phyloP scores from a whole-genome alignment of 2,329 filamentous ascomycete genomes.

The Lachnellula arida region DNA sequence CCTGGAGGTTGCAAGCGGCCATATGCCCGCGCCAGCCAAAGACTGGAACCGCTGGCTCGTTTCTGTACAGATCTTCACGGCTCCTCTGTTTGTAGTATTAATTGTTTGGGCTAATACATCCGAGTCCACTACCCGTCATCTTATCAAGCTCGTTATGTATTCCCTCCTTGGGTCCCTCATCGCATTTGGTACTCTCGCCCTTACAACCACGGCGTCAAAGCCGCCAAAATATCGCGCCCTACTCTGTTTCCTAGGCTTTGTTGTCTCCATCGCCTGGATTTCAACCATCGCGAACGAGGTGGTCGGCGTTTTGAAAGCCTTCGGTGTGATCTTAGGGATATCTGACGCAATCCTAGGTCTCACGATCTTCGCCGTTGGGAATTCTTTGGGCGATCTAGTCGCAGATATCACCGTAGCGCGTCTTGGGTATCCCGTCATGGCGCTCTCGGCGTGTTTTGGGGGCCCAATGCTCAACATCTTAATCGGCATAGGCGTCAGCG shows the following conservation, averaged over 20 bases:
- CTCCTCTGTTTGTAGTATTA: constrained; percentile 75
- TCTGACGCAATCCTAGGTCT: constrained; percentile 91
- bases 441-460: constrained; percentile 89
- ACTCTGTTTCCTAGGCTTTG: constrained; percentile 84
- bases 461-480: constrained; percentile 97
- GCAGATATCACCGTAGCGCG: constrained; percentile 92
- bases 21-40: constrained; percentile 6
- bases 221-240: constrained; percentile 71
- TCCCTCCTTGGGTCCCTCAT: constrained; percentile 66
- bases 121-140: constrained; percentile 49
- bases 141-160: constrained; percentile 55
- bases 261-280: constrained; percentile 93
- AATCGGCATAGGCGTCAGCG: constrained; percentile 87
- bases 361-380: constrained; percentile 94
- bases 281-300: constrained; percentile 94
- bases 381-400: constrained; percentile 89
- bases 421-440: constrained; percentile 95
- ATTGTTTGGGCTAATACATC: constrained; percentile 68
- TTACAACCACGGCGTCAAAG: constrained; percentile 61
- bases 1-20: constrained; percentile 3
- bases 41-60: constrained; percentile 92
- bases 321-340: constrained; percentile 88
- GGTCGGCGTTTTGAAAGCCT: constrained; percentile 86
- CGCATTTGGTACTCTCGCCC: constrained; percentile 60
- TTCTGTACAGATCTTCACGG: constrained; percentile 77